These are phyloP conservation scores for Claviceps arundinis DNA, from an alignment of 2,329 filamentous ascomycete genomes.

Conservation along the genomic window DNA sequence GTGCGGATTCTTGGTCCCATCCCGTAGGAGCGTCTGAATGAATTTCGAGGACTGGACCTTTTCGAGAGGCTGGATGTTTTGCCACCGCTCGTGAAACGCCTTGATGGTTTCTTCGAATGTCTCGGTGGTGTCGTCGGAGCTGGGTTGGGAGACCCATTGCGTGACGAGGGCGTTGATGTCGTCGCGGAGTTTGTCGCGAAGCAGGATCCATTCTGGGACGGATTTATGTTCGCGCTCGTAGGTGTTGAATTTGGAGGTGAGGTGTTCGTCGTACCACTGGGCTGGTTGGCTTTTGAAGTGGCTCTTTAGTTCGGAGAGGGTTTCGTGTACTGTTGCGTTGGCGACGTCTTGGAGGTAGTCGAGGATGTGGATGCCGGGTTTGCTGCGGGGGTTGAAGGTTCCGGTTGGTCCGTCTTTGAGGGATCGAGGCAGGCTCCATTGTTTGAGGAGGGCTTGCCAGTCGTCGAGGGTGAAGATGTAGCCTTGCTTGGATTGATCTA, in stretches of 20 bases:
- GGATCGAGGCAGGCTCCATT: conserved; percentile 5
- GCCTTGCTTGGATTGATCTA: conserved; percentile 46
- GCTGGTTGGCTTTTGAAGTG: neutral
- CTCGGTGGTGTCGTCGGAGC: conserved; percentile 7
- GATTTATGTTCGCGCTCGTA: neutral
- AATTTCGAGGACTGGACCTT: conserved; percentile 12
- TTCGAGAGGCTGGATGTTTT: conserved; percentile 24
- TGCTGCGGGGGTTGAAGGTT: neutral
- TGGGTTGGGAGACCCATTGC: conserved; percentile 19
- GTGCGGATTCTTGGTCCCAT: conserved; percentile 10
- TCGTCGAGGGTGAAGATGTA: conserved; percentile 31
- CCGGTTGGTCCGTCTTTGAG: conserved; percentile 3
- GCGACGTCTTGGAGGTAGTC: neutral
- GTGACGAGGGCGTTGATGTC: conserved; percentile 18
- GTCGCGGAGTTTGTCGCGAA: conserved; percentile 3
- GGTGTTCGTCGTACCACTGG: neutral
- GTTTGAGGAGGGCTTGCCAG: conserved; percentile 24
- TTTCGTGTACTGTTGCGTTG: neutral
- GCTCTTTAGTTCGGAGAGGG: neutral
- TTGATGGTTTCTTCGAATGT: conserved; percentile 17
- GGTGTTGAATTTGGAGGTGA: neutral
- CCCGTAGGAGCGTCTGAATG: conserved; percentile 15
- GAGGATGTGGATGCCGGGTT: neutral
- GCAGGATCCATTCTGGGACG: conserved; percentile 16
- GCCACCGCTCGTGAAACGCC: conserved; percentile 27